phyloP scores from a whole-genome alignment of 768 basidiomycete genomes.

The Boletus barrowsii region DNA sequence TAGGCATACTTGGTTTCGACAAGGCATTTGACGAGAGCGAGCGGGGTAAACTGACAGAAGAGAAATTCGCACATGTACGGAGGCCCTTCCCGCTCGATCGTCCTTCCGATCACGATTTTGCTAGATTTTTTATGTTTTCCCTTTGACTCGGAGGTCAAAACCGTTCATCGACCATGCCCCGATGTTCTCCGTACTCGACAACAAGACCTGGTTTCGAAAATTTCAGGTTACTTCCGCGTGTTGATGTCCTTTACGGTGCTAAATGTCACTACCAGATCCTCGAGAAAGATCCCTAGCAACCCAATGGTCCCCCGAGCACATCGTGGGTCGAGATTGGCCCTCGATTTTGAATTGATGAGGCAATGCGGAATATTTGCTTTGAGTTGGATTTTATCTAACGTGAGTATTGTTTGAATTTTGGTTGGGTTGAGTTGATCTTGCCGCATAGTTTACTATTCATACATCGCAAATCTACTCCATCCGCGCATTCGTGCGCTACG shows the following conservation, averaged over 20 bases:
- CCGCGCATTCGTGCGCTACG: too few relatives aligned
- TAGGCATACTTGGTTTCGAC: constrained; percentile 92
- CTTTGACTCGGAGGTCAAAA: constrained; percentile 85
- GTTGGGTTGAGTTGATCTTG: too few relatives aligned
- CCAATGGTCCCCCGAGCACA: too few relatives aligned
- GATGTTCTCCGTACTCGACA: constrained; percentile 92
- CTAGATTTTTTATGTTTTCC: constrained; percentile 94
- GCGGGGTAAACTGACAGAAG: constrained; percentile 85
- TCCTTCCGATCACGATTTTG: constrained; percentile 1
- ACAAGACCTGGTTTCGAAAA: constrained; percentile 99
- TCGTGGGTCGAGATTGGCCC: too few relatives aligned
- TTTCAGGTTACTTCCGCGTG: constrained; percentile 68
- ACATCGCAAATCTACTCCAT: too few relatives aligned
- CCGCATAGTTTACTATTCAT: too few relatives aligned
- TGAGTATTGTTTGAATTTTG: too few relatives aligned
- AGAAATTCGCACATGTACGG: constrained; percentile 87
- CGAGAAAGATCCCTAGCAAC: constrained; percentile 89
- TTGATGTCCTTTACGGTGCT: background rate
- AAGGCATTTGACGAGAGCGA: constrained; percentile 84
- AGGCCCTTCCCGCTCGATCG: background rate
- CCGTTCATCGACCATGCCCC: constrained; percentile 98
- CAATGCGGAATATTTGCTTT: background rate
- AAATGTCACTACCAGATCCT: constrained; percentile 58
- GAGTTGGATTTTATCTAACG: too few relatives aligned
- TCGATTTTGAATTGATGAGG: too few relatives aligned